Conservation (phyloP, 225 moss, liverwort and hornwort species). For the Sphagnum contortum region DNA sequence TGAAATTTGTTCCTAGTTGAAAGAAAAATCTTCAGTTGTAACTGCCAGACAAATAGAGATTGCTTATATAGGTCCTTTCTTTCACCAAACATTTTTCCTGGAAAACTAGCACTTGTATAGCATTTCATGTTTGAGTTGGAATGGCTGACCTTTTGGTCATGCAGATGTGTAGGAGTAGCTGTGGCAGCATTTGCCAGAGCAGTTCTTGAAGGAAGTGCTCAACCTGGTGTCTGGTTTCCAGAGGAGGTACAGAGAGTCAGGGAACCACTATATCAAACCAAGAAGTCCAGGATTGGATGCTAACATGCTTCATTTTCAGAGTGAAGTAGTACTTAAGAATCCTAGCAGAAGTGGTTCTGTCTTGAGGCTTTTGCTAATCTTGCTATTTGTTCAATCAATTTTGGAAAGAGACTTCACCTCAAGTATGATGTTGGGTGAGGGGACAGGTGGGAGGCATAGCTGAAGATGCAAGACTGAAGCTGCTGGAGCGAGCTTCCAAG, state of each 20-base stretch:
- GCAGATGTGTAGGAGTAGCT: conserved; percentile 54
- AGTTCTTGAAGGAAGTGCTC: conserved; percentile 69
- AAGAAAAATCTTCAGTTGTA: no score
- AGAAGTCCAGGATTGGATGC: not conserved
- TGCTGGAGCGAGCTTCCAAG: conserved; percentile 54
- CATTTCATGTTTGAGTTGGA: no score
- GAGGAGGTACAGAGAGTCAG: conserved; percentile 41
- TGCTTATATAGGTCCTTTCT: no score
- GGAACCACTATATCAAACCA: not conserved
- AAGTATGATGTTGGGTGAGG: not conserved
- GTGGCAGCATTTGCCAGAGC: conserved; percentile 77
- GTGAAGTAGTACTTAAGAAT: not conserved
- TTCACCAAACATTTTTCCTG: no score
- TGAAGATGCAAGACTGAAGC: conserved; percentile 33
- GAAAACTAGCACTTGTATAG: no score
- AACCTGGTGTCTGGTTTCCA: conserved; percentile 85
- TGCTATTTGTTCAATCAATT: not conserved
- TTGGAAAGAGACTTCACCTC: not conserved
- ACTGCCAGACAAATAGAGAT: no score
- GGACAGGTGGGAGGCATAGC: conserved; percentile 49
- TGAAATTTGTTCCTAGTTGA: no score
- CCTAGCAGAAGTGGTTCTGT: not conserved
- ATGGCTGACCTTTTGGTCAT: not conserved
- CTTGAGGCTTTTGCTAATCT: not conserved
- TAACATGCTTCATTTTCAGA: not conserved